Evolutionary conservation across 1,284 basidiomycete genomes (phyloP).

Genomic region (Anthracocystis setariae): DNA sequence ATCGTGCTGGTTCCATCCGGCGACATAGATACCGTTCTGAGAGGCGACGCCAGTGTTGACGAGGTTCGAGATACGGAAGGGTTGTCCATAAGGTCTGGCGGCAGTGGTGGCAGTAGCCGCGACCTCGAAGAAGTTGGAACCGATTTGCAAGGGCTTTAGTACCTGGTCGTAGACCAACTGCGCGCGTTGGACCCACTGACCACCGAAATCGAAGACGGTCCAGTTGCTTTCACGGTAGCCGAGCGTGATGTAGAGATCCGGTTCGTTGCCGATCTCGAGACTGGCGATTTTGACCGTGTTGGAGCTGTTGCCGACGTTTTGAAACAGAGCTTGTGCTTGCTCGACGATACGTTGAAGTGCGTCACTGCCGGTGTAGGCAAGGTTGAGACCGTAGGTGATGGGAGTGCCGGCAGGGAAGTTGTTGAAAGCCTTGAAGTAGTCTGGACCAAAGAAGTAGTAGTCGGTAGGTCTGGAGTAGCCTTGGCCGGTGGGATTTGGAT

Average conservation of each 20-base stretch:
- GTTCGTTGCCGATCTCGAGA: constrained; percentile 60
- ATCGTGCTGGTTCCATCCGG: constrained; percentile 62
- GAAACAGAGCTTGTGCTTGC: constrained; percentile 41
- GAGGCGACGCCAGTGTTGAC: constrained; percentile 49
- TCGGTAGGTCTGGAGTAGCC: constrained; percentile 31
- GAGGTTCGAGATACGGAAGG: constrained; percentile 52
- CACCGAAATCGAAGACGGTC: constrained; percentile 40
- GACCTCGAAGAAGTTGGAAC: constrained; percentile 55
- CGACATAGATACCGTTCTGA: constrained; percentile 57
- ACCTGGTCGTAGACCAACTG: constrained; percentile 43
- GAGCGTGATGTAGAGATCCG: constrained; percentile 52
- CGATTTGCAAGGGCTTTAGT: constrained; percentile 27
- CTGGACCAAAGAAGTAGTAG: constrained; percentile 37
- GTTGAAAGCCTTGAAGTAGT: constrained; percentile 47
- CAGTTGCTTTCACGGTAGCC: constrained; percentile 42
- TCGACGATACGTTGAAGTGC: constrained; percentile 31
- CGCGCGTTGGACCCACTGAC: constrained; percentile 46
- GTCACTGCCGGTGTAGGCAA: constrained; percentile 48
- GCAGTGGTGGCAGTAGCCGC: constrained; percentile 59
- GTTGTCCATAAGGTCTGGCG: constrained; percentile 40
- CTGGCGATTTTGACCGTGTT: constrained; percentile 44
- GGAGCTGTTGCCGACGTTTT: constrained; percentile 19
- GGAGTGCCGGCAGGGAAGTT: constrained; percentile 46
- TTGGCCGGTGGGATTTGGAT: constrained; percentile 30
- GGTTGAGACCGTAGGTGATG: constrained; percentile 56